Evolutionary conservation across 1,139 yeast genomes (phyloP).

Genomic region (Hyphopichia khmerensis): DNA sequence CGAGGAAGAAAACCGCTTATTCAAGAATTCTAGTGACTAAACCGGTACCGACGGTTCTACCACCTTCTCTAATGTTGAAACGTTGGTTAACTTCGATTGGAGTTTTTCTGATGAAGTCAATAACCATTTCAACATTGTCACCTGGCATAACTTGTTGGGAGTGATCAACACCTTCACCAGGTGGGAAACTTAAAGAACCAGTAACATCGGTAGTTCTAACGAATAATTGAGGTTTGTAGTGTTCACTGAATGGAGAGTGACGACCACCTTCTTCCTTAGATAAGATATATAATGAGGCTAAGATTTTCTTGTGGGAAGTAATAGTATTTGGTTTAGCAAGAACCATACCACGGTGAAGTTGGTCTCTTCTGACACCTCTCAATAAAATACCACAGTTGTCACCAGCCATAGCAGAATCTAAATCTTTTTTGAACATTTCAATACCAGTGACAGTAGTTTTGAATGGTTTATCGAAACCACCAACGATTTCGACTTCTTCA

Average conservation of each 20-base stretch:
- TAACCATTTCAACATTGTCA: constrained; percentile 96
- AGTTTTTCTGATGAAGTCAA: constrained; percentile 86
- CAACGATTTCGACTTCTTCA: constrained; percentile 97
- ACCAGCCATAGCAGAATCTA: constrained; percentile 97
- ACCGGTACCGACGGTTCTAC: constrained; percentile 99
- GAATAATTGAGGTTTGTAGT: constrained; percentile 98
- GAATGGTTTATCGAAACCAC: constrained; percentile 80
- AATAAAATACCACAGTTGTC: constrained; percentile 97
- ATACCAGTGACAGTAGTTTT: constrained; percentile 97
- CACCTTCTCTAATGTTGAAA: constrained; percentile 99
- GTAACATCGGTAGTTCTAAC: constrained; percentile 97
- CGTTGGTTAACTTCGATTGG: constrained; percentile 96
- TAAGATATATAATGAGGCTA: constrained; percentile 89
- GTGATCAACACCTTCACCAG: constrained; percentile 75
- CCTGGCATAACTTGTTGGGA: constrained; percentile 96
- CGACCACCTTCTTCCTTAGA: constrained; percentile 99
- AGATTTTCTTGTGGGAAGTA: constrained; percentile 89
- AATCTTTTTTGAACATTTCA: constrained; percentile 98
- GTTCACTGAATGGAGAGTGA: constrained; percentile 94
- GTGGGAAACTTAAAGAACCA: constrained; percentile 88
- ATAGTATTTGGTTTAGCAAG: constrained; percentile 90
- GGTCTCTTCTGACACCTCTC: constrained; percentile 99
- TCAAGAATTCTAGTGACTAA: constrained; percentile 91
- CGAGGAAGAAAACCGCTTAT: constrained; percentile 22
- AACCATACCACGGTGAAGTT: constrained; percentile 96